Evolutionary conservation across 208 protist genomes (phyloP), one percentile per base, ranked within the genome.

Genomic region (Crithidia fasciculata): DNA sequence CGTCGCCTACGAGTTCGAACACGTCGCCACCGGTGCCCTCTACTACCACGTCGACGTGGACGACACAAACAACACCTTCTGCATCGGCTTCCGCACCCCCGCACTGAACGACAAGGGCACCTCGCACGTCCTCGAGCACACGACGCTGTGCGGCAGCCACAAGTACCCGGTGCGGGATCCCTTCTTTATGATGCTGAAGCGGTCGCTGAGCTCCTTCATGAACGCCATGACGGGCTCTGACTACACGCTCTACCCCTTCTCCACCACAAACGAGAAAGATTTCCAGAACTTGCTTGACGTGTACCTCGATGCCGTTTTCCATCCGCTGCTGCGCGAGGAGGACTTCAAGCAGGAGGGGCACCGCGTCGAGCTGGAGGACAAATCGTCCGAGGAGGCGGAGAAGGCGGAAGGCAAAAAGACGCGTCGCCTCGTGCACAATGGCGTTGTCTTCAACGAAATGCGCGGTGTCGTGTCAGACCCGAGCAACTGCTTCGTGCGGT

Each of bases 61-160:
- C 56, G 97, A 99, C 86, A 92, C 81, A 13, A 99, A 99, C 76
- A 98, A 98, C 76, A 97, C 95, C 10, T 99, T 99, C 66, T 98
- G 93, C 78, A 97, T 99, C 36, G 96, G 94, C 36, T 99, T 99
- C 76, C 87, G 95, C 65, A 99, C 98, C 0, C 93, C 95, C 5
- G 96, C 97, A 37, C 79, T 80, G 47, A 95, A 99, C 75, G 88
- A 81, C 66, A 99, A 97, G 39, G 98, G 98, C 57, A 95, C 97
- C 6, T 94, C 98, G 13, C 98, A 99, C 78, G 98, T 99, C 19
- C 83, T 99, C 63, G 98, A 99, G 83, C 98, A 99, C 87, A 99
- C 96, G 3, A 92, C 92, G 13, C 81, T 99, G 18, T 99, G 98
- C 83, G 98, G 98, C 18, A 98, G 94, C 52, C 71, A 92, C 18